These are phyloP conservation scores for Vitis labrusca DNA, from an alignment of 164 flowering plant species.

Conservation along the genomic window DNA sequence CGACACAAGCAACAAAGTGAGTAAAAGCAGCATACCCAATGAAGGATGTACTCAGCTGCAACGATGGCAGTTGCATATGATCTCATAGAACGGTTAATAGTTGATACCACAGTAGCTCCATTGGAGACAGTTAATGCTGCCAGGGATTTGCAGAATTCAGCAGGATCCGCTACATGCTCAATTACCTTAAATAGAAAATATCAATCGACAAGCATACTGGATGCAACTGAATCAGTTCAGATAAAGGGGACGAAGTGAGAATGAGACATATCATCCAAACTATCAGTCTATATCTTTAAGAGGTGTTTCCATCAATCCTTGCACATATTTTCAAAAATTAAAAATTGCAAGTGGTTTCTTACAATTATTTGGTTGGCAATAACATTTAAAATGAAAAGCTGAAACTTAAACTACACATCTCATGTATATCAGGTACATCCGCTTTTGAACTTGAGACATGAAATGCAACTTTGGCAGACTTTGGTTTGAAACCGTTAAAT, in stretches of 20 bases:
- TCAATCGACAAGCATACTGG: slow-evolving; percentile 1
- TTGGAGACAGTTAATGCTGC: slow-evolving; percentile 56
- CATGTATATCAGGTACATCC: no score
- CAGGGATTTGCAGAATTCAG: slow-evolving; percentile 92
- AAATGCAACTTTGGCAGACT: no score
- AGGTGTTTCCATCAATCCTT: no score
- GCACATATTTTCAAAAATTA: no score
- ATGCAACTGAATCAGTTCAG: not conserved
- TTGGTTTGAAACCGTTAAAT: no score
- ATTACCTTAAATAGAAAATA: slow-evolving; percentile 54
- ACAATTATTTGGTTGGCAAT: no score
- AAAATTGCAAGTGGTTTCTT: no score
- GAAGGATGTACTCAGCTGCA: slow-evolving; percentile 82
- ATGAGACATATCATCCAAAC: not conserved
- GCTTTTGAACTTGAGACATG: no score
- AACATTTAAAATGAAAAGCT: no score
- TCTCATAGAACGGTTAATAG: slow-evolving; percentile 88
- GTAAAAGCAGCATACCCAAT: slow-evolving; percentile 60
- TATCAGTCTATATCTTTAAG: not conserved
- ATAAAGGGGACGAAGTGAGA: not conserved
- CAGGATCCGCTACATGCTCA: slow-evolving; percentile 94
- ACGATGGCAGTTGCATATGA: slow-evolving; percentile 82
- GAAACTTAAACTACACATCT: no score
- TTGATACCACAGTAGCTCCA: slow-evolving; percentile 87
- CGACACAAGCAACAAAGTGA: not conserved